Percentiles rank a stretch among this genome's conserved stretches.
Evolutionary conservation across 2,329 filamentous ascomycete genomes (phyloP).

Genomic region (Colletotrichum sp.): DNA sequence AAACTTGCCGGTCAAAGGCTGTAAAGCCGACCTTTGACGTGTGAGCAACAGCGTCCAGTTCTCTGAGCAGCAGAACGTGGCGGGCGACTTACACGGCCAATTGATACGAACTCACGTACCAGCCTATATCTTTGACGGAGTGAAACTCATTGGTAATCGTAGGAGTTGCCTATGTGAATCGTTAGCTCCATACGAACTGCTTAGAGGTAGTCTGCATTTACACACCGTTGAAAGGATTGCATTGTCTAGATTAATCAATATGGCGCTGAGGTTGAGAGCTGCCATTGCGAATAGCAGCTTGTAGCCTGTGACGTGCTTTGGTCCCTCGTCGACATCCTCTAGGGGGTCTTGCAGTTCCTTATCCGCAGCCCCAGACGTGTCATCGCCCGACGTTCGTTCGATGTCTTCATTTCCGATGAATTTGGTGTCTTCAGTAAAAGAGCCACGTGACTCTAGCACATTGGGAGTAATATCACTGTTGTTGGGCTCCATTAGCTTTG

Average conservation of each 20-base stretch:
- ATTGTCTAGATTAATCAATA: background rate
- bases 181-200: background rate
- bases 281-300: background rate
- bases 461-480: background rate
- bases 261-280: background rate
- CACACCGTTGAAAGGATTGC: background rate
- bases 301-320: background rate
- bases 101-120: conserved; percentile 57
- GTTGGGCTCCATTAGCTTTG: background rate
- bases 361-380: background rate
- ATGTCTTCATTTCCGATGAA: background rate
- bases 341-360: background rate
- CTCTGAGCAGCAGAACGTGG: background rate
- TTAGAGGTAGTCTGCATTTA: background rate
- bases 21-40: conserved; percentile 45
- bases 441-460: background rate
- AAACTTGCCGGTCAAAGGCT: conserved; percentile 55
- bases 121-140: conserved; percentile 55
- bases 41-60: background rate
- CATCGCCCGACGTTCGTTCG: background rate
- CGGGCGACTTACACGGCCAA: conserved; percentile 49
- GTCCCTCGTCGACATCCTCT: no score
- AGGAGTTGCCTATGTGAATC: conserved; percentile 41
- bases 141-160: conserved; percentile 54
- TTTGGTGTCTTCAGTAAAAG: background rate